phyloP scores from a whole-genome alignment of 1,139 yeast genomes.

The Protomyces pachydermus region DNA sequence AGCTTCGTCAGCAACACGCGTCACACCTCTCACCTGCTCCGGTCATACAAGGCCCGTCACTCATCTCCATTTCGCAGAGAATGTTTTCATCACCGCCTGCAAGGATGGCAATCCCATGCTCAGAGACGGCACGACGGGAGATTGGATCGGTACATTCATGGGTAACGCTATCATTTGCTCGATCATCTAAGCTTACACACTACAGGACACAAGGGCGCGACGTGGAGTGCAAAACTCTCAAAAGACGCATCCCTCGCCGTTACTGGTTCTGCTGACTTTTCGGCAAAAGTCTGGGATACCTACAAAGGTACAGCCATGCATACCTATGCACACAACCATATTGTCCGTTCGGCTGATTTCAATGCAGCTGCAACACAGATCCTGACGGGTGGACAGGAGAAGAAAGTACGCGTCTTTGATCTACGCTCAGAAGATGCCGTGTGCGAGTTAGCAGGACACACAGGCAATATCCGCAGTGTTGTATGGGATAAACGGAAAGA shows the following conservation, averaged over 20 bases:
- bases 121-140: conserved; percentile 42
- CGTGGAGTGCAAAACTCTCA: conserved; percentile 40
- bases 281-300: conserved; percentile 41
- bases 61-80: conserved; percentile 38
- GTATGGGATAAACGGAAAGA: conserved; percentile 30
- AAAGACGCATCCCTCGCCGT: conserved; percentile 36
- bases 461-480: conserved; percentile 31
- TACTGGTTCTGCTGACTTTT: conserved; percentile 42
- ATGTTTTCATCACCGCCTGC: conserved; percentile 40
- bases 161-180: conserved; percentile 32
- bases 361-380: conserved; percentile 27
- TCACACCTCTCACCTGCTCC: conserved; percentile 34
- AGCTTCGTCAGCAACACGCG: conserved; percentile 1
- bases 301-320: conserved; percentile 35
- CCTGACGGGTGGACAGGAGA: conserved; percentile 34
- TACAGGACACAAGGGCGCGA: conserved; percentile 40
- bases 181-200: background rate
- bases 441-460: conserved; percentile 30
- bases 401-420: conserved; percentile 33
- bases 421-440: conserved; percentile 25
- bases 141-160: conserved; percentile 43
- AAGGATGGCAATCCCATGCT: conserved; percentile 44
- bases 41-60: conserved; percentile 44
- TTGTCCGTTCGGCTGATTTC: conserved; percentile 37
- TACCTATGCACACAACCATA: conserved; percentile 38